Percentiles rank a stretch among this genome's conserved stretches.
These are phyloP conservation scores for Sarocladiaceae sp. DNA, from an alignment of 2,329 filamentous ascomycete genomes.

Conservation along the genomic window DNA sequence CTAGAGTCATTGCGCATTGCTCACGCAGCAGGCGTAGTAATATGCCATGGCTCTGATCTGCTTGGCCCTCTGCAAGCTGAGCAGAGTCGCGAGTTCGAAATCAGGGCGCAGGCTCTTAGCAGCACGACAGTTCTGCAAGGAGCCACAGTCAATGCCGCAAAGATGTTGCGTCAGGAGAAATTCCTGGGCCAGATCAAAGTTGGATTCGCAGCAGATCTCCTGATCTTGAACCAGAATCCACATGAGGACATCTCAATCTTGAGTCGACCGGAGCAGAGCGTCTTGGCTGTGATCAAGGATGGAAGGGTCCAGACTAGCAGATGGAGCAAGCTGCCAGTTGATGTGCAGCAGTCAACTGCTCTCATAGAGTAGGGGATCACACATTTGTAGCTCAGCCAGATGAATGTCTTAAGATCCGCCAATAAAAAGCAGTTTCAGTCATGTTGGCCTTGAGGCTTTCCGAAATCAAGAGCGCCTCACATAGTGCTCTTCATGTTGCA, in stretches of 20 bases:
- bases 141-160: slow-evolving; percentile 43
- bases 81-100: slow-evolving; percentile 28
- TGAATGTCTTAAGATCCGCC: neutral
- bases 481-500: too few species aligned
- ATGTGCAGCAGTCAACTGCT: slow-evolving; percentile 2
- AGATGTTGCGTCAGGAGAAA: slow-evolving; percentile 40
- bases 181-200: slow-evolving; percentile 45
- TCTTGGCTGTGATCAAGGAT: slow-evolving; percentile 51
- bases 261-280: slow-evolving; percentile 39
- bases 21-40: slow-evolving; percentile 45
- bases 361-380: neutral
- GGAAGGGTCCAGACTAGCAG: slow-evolving; percentile 34
- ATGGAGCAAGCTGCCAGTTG: slow-evolving; percentile 18
- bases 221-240: slow-evolving; percentile 49
- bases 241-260: slow-evolving; percentile 50
- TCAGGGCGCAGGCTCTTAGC: slow-evolving; percentile 21
- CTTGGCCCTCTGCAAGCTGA: slow-evolving; percentile 25
- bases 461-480: too few species aligned
- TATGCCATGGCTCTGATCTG: slow-evolving; percentile 48
- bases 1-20: slow-evolving; percentile 43
- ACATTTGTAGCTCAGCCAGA: neutral
- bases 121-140: slow-evolving; percentile 21
- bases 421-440: too few species aligned
- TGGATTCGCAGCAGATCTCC: slow-evolving; percentile 48
- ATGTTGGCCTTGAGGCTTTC: too few species aligned